Base-by-base conservation (phyloP, 805 yeast species). In the Wickerhamomyces queroliae region DNA sequence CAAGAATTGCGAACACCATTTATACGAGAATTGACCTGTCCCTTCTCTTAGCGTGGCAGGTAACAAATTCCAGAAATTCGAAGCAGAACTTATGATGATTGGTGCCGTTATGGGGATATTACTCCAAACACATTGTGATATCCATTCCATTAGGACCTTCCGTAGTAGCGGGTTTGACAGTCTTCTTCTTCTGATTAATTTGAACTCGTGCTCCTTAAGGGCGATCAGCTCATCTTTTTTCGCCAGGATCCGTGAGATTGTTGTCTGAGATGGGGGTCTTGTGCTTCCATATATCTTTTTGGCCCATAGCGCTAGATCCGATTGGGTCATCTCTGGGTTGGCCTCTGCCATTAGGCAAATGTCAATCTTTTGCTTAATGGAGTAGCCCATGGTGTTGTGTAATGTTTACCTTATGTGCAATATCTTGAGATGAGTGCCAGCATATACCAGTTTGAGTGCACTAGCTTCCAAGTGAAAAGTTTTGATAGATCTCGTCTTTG, bases 271-370 rank as follows among this genome's bases (percentile, higher is more conserved):
- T 0, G 85, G 84, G 4, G 79, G 71, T 46, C 63, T 74, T 1
- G 62, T 54, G 2, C 76, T 61, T 19, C 73, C 74, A 49, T 75
- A 79, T 15, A 74, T 64, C 23, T 64, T 58, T 53, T 72, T 71
- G 1, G 84, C 84, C 86, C 86, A 80, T 35, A 62, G 56, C 2
- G 85, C 86, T 35, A 80, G 56, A 44, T 80, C 83, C 11, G 68
- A 64, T 54, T 80, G 86, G 3, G 84, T 80, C 85, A 80, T 76
- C 21, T 70, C 70, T 2, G 84, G 84, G 43, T 76, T 72, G n/a
- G 80, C 65, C 55, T 78, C 84, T 6, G 83, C 75, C 69, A 78
- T 76, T 31, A 79, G 70, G 47, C 84, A 80, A 39, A 80, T 76
- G 47, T 78, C 83, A 34, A 78, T 78, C 57, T 80, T 76, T 48